phyloP scores from a whole-genome alignment of 1,139 yeast genomes.

The Pichia terricola region DNA sequence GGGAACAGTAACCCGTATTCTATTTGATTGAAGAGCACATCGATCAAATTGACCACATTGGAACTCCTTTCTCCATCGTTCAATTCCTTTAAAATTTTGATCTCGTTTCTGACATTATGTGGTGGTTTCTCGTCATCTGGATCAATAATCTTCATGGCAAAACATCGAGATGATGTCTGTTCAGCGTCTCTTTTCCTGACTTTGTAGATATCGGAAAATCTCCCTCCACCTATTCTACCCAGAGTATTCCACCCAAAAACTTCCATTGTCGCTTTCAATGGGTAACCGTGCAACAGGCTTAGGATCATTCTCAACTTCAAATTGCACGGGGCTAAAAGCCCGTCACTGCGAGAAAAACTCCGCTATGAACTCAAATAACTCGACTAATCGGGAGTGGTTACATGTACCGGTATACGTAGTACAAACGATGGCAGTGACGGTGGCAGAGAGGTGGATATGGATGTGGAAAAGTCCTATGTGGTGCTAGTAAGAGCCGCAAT shows the following conservation, averaged over 20 bases:
- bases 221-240: conserved; percentile 23
- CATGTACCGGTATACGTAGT: no score
- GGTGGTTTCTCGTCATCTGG: conserved; percentile 43
- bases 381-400: no score
- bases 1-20: conserved; percentile 37
- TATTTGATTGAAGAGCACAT: conserved; percentile 24
- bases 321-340: no score
- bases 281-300: no score
- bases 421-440: no score
- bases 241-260: conserved; percentile 10
- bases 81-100: conserved; percentile 23
- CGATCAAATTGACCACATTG: conserved; percentile 26
- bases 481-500: no score
- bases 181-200: conserved; percentile 2
- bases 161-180: not conserved
- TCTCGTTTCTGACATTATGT: conserved; percentile 36
- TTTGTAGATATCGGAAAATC: conserved; percentile 28
- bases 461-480: no score
- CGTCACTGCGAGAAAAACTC: no score
- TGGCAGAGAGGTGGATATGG: no score
- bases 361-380: no score
- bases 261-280: not conserved
- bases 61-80: not conserved
- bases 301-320: no score
- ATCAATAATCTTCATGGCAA: conserved; percentile 37